phyloP scores from a whole-genome alignment of 1,139 yeast genomes.

The Saccharomycopsis hybrid region DNA sequence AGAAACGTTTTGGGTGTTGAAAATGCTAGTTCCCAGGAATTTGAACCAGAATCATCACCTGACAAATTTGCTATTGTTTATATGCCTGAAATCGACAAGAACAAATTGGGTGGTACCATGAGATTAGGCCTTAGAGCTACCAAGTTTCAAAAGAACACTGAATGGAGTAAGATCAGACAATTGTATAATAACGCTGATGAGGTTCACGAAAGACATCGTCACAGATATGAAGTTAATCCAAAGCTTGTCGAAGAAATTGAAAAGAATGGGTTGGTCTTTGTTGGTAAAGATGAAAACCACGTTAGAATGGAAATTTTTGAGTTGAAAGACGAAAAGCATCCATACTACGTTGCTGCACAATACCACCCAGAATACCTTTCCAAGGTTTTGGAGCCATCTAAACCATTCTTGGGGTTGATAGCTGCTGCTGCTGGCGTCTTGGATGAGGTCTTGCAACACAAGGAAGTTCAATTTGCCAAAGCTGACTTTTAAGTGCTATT shows the following conservation, averaged over 20 bases:
- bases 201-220: constrained; percentile 95
- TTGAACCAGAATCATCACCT: constrained; percentile 56
- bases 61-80: constrained; percentile 78
- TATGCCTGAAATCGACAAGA: constrained; percentile 98
- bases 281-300: constrained; percentile 88
- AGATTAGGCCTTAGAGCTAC: constrained; percentile 93
- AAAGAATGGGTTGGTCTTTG: constrained; percentile 71
- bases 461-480: constrained; percentile 22
- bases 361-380: constrained; percentile 98
- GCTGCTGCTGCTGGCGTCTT: constrained; percentile 86
- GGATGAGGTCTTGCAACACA: constrained; percentile 46
- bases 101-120: constrained; percentile 98
- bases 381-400: constrained; percentile 92
- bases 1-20: constrained; percentile 69
- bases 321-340: constrained; percentile 58
- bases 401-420: constrained; percentile 92
- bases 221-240: constrained; percentile 96
- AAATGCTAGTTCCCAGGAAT: constrained; percentile 80
- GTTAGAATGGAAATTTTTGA: constrained; percentile 94
- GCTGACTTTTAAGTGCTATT: constrained; percentile 29
- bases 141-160: constrained; percentile 62
- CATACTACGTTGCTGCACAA: constrained; percentile 92
- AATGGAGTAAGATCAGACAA: constrained; percentile 68
- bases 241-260: constrained; percentile 65
- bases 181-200: constrained; percentile 68